phyloP scores from a whole-genome alignment of 148 eudicot genomes.

The Silene latifolia region DNA sequence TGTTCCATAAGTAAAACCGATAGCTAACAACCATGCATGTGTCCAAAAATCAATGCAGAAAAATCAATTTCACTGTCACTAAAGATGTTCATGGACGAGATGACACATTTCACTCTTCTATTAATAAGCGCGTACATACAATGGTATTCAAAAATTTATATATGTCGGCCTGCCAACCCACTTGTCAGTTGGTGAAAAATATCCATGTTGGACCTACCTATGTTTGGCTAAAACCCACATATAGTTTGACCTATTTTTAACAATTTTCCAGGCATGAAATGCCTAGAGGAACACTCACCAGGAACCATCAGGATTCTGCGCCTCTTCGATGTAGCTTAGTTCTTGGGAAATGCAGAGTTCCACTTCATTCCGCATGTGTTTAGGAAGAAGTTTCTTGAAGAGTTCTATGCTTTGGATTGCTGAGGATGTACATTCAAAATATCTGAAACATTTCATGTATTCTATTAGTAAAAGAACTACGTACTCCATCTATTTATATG shows the following conservation, averaged over 20 bases:
- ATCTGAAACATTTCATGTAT: conserved; percentile 16
- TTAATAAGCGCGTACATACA: too few species aligned
- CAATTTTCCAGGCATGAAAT: not conserved
- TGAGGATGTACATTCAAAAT: conserved; percentile 43
- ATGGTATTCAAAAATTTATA: too few species aligned
- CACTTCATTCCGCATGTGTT: conserved; percentile 35
- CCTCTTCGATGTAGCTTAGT: conserved; percentile 27
- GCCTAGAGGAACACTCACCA: conserved; percentile 24
- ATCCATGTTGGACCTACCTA: too few species aligned
- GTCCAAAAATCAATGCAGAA: not conserved
- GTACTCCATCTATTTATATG: too few species aligned
- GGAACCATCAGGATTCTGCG: conserved; percentile 51
- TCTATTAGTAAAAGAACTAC: too few species aligned
- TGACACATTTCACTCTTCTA: too few species aligned
- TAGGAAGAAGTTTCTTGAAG: conserved; percentile 38
- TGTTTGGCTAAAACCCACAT: too few species aligned
- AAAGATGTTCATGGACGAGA: too few species aligned
- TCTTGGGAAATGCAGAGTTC: not conserved
- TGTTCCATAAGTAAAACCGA: conserved; percentile 57
- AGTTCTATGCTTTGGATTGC: conserved; percentile 39
- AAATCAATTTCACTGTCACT: too few species aligned
- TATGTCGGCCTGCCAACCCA: too few species aligned
- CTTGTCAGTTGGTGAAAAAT: not conserved
- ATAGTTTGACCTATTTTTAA: not conserved
- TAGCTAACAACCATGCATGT: conserved; percentile 57